A percentile compares a stretch with the other conserved stretches of the same genome.
Conservation (phyloP, 441 rosid genomes). For the Euphorbia celastroides region DNA sequence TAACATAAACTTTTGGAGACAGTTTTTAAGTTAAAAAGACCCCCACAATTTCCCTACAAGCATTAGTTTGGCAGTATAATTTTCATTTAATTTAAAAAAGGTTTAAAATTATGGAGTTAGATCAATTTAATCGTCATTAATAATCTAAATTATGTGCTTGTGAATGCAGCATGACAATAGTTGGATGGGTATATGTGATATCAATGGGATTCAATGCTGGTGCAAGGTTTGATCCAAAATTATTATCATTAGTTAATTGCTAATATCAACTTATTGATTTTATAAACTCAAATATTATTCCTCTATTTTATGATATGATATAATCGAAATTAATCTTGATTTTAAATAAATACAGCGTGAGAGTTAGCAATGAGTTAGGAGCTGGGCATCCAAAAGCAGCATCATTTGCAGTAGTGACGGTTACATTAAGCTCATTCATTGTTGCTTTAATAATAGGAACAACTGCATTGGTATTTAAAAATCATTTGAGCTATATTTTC, state of each 20-base stretch:
- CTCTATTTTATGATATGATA: too few relatives aligned
- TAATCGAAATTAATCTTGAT: too few relatives aligned
- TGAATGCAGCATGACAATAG: conserved; percentile 32
- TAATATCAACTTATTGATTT: too few relatives aligned
- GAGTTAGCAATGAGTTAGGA: conserved; percentile 52
- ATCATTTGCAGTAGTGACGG: conserved; percentile 28
- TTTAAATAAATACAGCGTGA: conserved; percentile 24
- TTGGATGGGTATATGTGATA: conserved; percentile 32
- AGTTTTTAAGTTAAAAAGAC: too few relatives aligned
- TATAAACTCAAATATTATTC: too few relatives aligned
- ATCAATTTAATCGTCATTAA: too few relatives aligned
- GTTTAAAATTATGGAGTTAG: too few relatives aligned
- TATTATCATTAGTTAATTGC: neutral
- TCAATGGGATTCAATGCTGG: conserved; percentile 48
- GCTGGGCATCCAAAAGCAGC: conserved; percentile 46
- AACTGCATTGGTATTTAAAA: conserved; percentile 22
- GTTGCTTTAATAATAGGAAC: conserved; percentile 22
- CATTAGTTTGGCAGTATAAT: too few relatives aligned
- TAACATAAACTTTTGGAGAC: too few relatives aligned
- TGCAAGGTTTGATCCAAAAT: conserved; percentile 21
- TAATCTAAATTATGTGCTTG: neutral
- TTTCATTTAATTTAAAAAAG: too few relatives aligned
- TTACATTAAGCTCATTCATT: conserved; percentile 27
- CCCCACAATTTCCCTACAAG: too few relatives aligned
- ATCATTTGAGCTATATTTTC: conserved; percentile 43